phyloP scores from a whole-genome alignment of 148 eudicot species.

The Rheum nobile region DNA sequence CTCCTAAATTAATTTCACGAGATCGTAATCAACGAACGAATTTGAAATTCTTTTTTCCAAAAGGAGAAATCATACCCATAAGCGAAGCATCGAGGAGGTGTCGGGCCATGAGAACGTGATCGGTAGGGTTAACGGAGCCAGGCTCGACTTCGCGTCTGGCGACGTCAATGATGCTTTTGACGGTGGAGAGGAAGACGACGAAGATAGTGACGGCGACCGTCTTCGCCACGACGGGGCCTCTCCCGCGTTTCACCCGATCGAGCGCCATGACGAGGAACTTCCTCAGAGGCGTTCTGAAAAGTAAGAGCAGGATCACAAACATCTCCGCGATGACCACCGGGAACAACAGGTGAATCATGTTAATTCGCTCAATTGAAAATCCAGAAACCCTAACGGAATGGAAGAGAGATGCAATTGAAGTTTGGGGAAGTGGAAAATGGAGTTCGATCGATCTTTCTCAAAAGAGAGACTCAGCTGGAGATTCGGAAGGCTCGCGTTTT shows the following conservation, averaged over 20 bases:
- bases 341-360: conserved; percentile 26
- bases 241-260: conserved; percentile 28
- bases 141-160: conserved; percentile 14
- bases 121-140: conserved; percentile 21
- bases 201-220: conserved; percentile 20
- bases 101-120: conserved; percentile 23
- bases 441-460: background rate
- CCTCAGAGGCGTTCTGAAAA: conserved; percentile 24
- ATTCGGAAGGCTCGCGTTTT: background rate
- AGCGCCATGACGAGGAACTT: conserved; percentile 20
- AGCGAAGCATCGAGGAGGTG: conserved; percentile 25
- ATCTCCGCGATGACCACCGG: conserved; percentile 20
- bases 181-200: conserved; percentile 12
- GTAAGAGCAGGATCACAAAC: conserved; percentile 17
- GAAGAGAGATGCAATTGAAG: background rate
- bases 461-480: background rate
- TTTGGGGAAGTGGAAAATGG: background rate
- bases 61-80: conserved; percentile 33
- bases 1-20: no score
- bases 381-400: background rate
- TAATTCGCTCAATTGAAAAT: background rate
- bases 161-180: conserved; percentile 9
- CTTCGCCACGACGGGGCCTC: conserved; percentile 19
- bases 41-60: no score
- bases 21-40: no score